phyloP scores from a whole-genome alignment of 495 filamentous ascomycete genomes.

The Neurospora sp. region DNA sequence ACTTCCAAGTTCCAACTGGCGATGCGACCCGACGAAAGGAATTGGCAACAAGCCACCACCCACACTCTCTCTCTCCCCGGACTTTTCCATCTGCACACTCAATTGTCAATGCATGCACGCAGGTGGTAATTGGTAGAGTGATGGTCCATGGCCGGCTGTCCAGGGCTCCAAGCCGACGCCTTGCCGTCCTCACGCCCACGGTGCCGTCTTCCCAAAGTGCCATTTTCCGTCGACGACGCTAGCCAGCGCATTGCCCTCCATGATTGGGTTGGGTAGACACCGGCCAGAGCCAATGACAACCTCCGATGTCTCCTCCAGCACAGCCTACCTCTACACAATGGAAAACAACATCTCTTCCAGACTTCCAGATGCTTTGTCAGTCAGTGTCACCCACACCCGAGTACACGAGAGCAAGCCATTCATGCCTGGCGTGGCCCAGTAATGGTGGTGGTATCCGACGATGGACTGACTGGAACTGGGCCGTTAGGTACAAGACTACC shows the following conservation, averaged over 20 bases:
- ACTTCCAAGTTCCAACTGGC: background rate
- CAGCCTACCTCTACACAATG: background rate
- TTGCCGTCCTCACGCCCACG: background rate
- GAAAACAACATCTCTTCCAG: background rate
- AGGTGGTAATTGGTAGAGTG: background rate
- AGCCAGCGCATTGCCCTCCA: slow-evolving; percentile 12
- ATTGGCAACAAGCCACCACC: background rate
- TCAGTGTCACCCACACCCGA: background rate
- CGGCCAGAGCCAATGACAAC: background rate
- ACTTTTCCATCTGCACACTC: background rate
- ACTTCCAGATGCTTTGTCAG: background rate
- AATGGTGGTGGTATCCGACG: background rate
- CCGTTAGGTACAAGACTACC: background rate
- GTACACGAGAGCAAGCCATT: background rate
- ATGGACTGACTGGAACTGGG: background rate
- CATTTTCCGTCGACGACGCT: slow-evolving; percentile 6
- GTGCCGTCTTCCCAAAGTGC: background rate
- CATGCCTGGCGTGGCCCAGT: background rate
- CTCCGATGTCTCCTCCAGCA: background rate
- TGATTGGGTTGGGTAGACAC: background rate
- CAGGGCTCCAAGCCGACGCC: background rate
- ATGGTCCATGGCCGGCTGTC: background rate
- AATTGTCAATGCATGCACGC: background rate
- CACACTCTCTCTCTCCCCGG: background rate
- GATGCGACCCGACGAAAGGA: background rate